These are phyloP conservation scores for Trametes maxima DNA, from an alignment of 768 basidiomycete species.

Conservation along the genomic window DNA sequence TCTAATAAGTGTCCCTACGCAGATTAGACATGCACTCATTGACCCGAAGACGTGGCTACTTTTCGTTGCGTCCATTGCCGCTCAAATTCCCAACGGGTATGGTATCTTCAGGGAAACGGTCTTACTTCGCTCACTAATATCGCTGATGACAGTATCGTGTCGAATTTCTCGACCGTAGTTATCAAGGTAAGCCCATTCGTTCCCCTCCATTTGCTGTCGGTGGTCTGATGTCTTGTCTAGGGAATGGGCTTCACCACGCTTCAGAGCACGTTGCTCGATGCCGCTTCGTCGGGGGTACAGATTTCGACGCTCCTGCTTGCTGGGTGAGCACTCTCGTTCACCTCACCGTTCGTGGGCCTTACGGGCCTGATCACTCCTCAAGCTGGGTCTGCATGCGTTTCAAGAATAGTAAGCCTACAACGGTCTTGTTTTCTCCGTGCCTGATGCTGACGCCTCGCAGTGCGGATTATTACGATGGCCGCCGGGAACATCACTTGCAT, in stretches of 20 bases:
- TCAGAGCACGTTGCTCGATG: constrained; percentile 24
- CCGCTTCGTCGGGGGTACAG: constrained; percentile 20
- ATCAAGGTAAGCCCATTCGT: constrained; percentile 22
- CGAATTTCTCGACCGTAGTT: constrained; percentile 30
- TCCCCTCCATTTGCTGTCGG: neutral
- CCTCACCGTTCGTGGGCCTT: neutral
- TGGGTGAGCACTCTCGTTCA: constrained; percentile 7
- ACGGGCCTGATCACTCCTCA: neutral
- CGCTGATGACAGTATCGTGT: constrained; percentile 11
- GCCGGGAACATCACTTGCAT: constrained; percentile 37
- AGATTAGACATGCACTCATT: constrained; percentile 22
- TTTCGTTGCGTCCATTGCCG: constrained; percentile 36
- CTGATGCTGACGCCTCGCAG: neutral
- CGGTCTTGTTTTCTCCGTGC: neutral
- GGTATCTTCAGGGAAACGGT: neutral
- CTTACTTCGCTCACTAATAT: neutral
- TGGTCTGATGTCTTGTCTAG: neutral
- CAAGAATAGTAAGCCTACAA: constrained; percentile 21
- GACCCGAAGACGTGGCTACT: constrained; percentile 41
- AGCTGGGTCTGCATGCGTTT: constrained; percentile 22
- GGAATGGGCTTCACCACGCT: constrained; percentile 26
- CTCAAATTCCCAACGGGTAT: constrained; percentile 38
- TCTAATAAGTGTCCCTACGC: neutral
- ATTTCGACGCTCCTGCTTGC: constrained; percentile 20
- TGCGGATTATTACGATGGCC: constrained; percentile 20